Conservation (phyloP, 257 asterid species). For the Fraxinus excelsior region DNA sequence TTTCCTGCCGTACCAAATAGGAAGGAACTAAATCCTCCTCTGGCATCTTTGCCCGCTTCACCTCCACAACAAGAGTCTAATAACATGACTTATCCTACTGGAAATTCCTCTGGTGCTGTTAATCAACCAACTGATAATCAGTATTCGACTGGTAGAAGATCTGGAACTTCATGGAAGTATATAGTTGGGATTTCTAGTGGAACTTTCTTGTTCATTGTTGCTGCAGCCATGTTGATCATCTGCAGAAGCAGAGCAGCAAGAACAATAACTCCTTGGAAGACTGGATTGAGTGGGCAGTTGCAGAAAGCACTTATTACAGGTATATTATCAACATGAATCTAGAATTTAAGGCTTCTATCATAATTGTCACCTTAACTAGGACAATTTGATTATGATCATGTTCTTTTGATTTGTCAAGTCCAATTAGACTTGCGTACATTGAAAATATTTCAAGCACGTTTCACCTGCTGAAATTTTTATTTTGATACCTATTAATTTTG, state of each 20-base stretch:
- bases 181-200: constrained; percentile 43
- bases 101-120: constrained; percentile 12
- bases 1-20: not conserved
- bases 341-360: no score
- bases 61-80: constrained; percentile 30
- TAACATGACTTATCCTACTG: constrained; percentile 23
- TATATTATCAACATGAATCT: no score
- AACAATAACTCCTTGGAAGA: constrained; percentile 75
- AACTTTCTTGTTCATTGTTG: constrained; percentile 40
- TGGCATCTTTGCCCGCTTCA: constrained; percentile 20
- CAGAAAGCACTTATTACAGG: no score
- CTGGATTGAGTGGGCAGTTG: constrained; percentile 43
- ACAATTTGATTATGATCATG: no score
- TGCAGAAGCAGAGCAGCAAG: constrained; percentile 62
- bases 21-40: constrained; percentile 38
- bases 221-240: constrained; percentile 35
- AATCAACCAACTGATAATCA: constrained; percentile 29
- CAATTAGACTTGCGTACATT: no score
- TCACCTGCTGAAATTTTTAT: no score
- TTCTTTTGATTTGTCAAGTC: no score
- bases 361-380: no score
- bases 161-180: constrained; percentile 36
- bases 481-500: no score
- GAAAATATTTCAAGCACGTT: no score
- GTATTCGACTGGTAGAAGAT: constrained; percentile 21